phyloP scores from a whole-genome alignment of 306 rosid species.

The Cucurbita moschata region DNA sequence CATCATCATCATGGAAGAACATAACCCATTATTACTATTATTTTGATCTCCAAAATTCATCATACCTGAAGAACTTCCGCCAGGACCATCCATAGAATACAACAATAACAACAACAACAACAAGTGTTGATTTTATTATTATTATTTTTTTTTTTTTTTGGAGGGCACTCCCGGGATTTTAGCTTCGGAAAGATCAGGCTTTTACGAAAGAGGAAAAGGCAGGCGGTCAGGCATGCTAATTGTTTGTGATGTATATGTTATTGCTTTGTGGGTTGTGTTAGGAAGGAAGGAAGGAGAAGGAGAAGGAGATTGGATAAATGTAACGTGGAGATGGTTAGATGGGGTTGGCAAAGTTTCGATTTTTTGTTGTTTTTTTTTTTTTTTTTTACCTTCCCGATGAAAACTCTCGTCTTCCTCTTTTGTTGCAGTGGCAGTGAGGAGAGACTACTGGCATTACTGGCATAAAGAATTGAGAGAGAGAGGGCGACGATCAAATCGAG shows the following conservation, averaged over 20 bases:
- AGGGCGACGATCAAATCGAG: conserved; percentile 75
- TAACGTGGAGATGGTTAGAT: background rate
- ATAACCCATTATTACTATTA: conserved; percentile 28
- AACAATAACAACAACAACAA: background rate
- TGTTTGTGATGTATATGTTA: no score
- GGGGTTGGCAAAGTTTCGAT: conserved; percentile 10
- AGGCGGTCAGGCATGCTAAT: no score
- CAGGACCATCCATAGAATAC: conserved; percentile 30
- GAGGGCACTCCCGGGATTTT: conserved; percentile 75
- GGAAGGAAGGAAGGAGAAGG: background rate
- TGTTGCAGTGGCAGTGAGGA: conserved; percentile 51
- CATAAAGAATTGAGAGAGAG: conserved; percentile 16
- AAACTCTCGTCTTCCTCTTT: conserved; percentile 54
- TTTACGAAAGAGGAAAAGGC: conserved; percentile 7
- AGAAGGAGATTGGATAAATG: background rate
- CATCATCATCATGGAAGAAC: conserved; percentile 54
- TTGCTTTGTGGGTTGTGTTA: background rate
- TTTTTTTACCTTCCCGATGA: conserved; percentile 86
- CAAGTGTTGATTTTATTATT: background rate
- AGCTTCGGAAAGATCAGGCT: conserved; percentile 51
- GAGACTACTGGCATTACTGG: conserved; percentile 50
- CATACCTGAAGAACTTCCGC: conserved; percentile 25
- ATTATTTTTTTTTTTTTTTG: background rate
- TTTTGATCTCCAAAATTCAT: conserved; percentile 56
- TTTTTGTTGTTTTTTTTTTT: background rate